Percentiles rank a stretch among this genome's conserved stretches.
Conservation (phyloP, 2,329 filamentous ascomycete genomes). For the Venturia nashicola region DNA sequence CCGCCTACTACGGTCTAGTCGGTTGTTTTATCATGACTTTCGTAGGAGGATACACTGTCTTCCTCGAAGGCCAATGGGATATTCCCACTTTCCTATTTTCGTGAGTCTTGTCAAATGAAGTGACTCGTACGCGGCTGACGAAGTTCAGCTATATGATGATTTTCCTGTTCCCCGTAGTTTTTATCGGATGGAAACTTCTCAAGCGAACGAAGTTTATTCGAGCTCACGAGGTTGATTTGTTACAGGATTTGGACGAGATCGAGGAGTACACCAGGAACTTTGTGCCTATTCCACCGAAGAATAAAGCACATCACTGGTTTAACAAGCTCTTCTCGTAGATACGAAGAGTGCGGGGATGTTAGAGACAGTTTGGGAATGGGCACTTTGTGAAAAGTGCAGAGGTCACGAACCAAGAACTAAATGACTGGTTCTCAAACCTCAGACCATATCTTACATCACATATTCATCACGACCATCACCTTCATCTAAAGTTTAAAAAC, state of each 20-base stretch:
- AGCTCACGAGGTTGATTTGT: constrained; percentile 49
- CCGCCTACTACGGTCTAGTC: constrained; percentile 52
- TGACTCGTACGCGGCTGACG: neutral
- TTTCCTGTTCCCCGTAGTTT: constrained; percentile 56
- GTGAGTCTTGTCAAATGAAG: constrained; percentile 23
- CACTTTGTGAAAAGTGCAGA: neutral
- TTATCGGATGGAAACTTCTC: constrained; percentile 57
- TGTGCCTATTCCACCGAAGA: constrained; percentile 40
- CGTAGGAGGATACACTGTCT: constrained; percentile 65
- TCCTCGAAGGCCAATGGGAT: constrained; percentile 56
- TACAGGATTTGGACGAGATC: constrained; percentile 50
- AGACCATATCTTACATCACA: neutral
- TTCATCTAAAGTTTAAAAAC: too few species aligned
- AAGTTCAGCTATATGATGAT: constrained; percentile 55
- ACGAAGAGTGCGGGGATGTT: neutral
- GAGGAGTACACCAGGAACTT: constrained; percentile 55
- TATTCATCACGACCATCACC: neutral
- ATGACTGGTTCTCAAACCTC: too few species aligned
- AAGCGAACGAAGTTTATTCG: constrained; percentile 48
- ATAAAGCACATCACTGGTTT: constrained; percentile 5
- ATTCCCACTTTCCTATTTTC: constrained; percentile 62
- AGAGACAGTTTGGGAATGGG: neutral
- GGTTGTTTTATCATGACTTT: constrained; percentile 60
- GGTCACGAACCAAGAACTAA: neutral
- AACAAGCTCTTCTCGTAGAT: constrained; percentile 1